Conservation (phyloP, 345 rosid species). For the Populus deltoides region DNA sequence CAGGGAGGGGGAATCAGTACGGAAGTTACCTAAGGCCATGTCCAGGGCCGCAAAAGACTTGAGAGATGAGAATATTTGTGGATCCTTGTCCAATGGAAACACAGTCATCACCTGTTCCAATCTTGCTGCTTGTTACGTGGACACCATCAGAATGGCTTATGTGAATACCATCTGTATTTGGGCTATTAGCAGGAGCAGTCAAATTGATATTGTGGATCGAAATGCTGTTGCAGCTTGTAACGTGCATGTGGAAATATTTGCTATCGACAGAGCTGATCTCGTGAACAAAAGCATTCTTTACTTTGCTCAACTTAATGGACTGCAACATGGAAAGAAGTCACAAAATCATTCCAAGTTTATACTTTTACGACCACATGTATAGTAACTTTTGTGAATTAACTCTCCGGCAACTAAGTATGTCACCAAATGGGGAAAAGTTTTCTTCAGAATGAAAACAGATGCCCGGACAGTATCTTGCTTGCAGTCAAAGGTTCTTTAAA, state of each 20-base stretch:
- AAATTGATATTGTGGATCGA: constrained; percentile 51
- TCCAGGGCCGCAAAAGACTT: constrained; percentile 44
- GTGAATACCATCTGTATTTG: constrained; percentile 94
- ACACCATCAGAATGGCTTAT: constrained; percentile 50
- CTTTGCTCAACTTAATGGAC: constrained; percentile 35
- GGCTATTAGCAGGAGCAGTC: constrained; percentile 74
- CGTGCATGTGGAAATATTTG: constrained; percentile 82
- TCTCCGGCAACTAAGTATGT: no score
- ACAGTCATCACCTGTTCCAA: constrained; percentile 56
- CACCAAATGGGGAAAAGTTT: no score
- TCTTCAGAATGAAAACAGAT: no score
- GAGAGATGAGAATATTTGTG: constrained; percentile 16
- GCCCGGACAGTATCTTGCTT: no score
- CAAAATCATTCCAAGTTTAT: neutral
- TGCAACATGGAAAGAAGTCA: constrained; percentile 17
- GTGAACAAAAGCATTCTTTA: constrained; percentile 58
- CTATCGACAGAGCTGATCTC: constrained; percentile 51
- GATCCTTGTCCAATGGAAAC: constrained; percentile 38
- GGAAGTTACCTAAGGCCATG: constrained; percentile 44
- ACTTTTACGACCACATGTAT: no score
- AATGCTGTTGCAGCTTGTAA: constrained; percentile 54
- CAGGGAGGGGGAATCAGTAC: no score
- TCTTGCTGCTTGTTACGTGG: constrained; percentile 14
- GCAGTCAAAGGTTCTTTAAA: no score
- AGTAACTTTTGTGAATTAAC: no score